Conservation (phyloP, 345 rosid genomes). For the Hibiscus trionum region DNA sequence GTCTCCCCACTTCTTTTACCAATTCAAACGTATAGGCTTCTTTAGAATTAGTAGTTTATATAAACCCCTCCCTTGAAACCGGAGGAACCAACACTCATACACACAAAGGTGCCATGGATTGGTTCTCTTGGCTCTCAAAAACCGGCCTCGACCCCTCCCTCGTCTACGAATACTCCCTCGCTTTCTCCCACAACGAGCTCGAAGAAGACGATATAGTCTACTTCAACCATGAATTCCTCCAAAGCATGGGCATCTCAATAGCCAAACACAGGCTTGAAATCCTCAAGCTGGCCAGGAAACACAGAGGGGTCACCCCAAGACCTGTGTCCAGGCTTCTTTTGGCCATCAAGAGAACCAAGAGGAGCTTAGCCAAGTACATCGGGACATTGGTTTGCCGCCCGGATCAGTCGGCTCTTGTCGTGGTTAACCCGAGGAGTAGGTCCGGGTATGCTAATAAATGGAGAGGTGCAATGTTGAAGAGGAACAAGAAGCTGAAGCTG, state of each 20-base stretch:
- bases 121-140: constrained; percentile 92
- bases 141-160: constrained; percentile 66
- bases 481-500: constrained; percentile 44
- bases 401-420: constrained; percentile 39
- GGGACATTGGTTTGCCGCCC: constrained; percentile 42
- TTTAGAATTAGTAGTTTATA: background rate
- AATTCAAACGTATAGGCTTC: background rate
- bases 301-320: constrained; percentile 21
- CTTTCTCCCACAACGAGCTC: constrained; percentile 81
- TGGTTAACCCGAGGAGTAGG: constrained; percentile 35
- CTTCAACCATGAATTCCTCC: constrained; percentile 94
- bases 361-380: constrained; percentile 37
- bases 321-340: constrained; percentile 44
- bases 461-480: constrained; percentile 64
- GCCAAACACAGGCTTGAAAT: constrained; percentile 96
- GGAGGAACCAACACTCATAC: background rate
- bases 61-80: background rate
- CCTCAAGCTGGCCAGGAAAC: constrained; percentile 65
- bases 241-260: constrained; percentile 90
- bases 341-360: constrained; percentile 58
- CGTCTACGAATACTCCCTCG: constrained; percentile 70
- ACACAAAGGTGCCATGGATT: constrained; percentile 46
- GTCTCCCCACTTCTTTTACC: constrained; percentile 10
- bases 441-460: constrained; percentile 35
- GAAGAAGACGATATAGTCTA: constrained; percentile 64